phyloP scores from a whole-genome alignment of 2,329 filamentous ascomycete species.

The Ophiocordyceps camponoti-leonardi region DNA sequence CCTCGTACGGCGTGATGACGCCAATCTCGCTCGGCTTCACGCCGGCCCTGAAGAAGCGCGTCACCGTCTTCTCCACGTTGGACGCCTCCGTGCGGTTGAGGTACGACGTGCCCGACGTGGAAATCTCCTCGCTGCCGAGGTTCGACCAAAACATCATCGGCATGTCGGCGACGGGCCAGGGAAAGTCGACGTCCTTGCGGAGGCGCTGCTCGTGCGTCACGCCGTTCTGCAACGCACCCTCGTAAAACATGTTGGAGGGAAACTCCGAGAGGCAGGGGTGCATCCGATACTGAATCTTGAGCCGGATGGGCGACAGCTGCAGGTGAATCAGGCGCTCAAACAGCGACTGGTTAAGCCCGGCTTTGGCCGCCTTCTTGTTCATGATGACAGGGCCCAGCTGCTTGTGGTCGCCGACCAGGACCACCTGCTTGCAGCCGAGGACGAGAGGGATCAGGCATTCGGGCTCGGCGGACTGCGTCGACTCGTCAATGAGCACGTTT shows the following conservation, averaged over 20 bases:
- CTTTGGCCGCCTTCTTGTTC: constrained; percentile 99
- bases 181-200: constrained; percentile 88
- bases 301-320: constrained; percentile 74
- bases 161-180: constrained; percentile 83
- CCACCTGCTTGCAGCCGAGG: constrained; percentile 93
- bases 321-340: constrained; percentile 93
- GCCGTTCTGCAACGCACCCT: constrained; percentile 90
- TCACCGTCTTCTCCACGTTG: constrained; percentile 97
- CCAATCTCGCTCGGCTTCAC: constrained; percentile 89
- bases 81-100: constrained; percentile 93
- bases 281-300: constrained; percentile 98
- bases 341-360: constrained; percentile 91
- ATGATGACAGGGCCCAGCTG: constrained; percentile 97
- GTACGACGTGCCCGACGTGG: constrained; percentile 92
- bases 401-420: constrained; percentile 96
- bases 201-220: constrained; percentile 80
- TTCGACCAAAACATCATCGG: constrained; percentile 99
- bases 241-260: constrained; percentile 99
- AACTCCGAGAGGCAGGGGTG: constrained; percentile 95
- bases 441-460: constrained; percentile 98
- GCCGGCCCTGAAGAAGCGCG: constrained; percentile 95
- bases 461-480: constrained; percentile 91
- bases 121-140: constrained; percentile 92
- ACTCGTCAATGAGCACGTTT: constrained; percentile 95
- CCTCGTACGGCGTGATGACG: constrained; percentile 97